Base-by-base conservation (phyloP, 768 basidiomycete species). In the Postia placenta region DNA sequence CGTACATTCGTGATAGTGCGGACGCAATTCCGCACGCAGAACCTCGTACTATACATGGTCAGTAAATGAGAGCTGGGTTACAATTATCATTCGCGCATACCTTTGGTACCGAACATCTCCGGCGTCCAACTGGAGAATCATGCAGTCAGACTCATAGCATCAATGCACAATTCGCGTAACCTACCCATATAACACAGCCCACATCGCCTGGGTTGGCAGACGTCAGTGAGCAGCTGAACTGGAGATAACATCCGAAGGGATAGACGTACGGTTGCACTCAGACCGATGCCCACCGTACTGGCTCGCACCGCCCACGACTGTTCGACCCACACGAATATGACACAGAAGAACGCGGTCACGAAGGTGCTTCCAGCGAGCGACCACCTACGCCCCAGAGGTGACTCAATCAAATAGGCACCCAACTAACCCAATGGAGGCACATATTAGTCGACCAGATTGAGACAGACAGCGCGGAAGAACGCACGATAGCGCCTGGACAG, bases 21-120 rank as follows among this genome's bases (percentile, higher is more conserved):
- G 87, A 88, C 0, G 91, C 89, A 43, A 87, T 83, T 1, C 90
- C 90, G 57, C 85, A 83, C 0, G 90, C 91, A 1, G 89, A 89
- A 22, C 91, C 90, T 45, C 90, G 17, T 15, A 24, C 23, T 33
- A 5, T 35, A 4, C 36, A 12, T 0, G 4, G 33, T 36, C 9
- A 25, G 11, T 37, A 9, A 15, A 14, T 25, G 1, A 35, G 27
- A 23, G 11, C 9, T 17, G 19, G 24, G 24, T 6, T 4, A 15
- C 19, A 19, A 27, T 19, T 7, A 15, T 45, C 24, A 19, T 4
- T 22, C 9, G 47, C 42, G 54, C 66, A 33, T 56, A 83, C 83
- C 78, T 70, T 81, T 81, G 0, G 89, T 90, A 0, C 78, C 81
- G 59, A 94, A 93, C 12, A 91, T 85, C 65, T 90, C 87, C 2